A percentile compares a stretch with the other conserved stretches of the same genome.
phyloP scores from a whole-genome alignment of 176 grass and related monocot species.

The Luzula sylvatica region DNA sequence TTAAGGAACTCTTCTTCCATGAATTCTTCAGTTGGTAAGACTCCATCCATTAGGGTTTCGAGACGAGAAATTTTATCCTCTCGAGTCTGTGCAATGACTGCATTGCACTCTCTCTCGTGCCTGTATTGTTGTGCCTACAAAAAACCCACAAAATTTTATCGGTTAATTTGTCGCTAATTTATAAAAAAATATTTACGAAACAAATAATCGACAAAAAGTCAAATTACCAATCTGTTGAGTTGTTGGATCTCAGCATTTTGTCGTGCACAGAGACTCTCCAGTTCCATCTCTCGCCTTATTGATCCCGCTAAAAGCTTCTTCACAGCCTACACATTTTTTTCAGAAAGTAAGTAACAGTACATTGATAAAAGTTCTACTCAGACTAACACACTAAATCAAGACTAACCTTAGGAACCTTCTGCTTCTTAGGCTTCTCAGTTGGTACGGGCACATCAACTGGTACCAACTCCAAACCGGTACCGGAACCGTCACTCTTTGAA shows the following conservation, averaged over 20 bases:
- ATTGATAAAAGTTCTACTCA: not conserved
- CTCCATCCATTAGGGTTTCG: conserved; percentile 96
- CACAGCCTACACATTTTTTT: conserved; percentile 51
- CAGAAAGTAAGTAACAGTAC: not conserved
- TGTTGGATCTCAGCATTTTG: conserved; percentile 82
- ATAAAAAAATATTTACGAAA: conserved; percentile 5
- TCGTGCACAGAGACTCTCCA: conserved; percentile 68
- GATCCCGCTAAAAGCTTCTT: conserved; percentile 84
- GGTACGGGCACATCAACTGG: conserved; percentile 31
- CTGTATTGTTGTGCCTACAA: conserved; percentile 91
- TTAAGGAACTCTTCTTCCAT: conserved; percentile 81
- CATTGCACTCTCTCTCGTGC: conserved; percentile 93
- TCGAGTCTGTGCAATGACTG: conserved; percentile 78
- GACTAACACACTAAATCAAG: not conserved
- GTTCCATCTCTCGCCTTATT: conserved; percentile 91
- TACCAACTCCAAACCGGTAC: conserved; percentile 44
- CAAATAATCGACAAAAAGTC: conserved; percentile 12
- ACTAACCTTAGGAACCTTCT: conserved; percentile 61
- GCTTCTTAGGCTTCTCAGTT: conserved; percentile 41
- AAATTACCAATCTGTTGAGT: conserved; percentile 70
- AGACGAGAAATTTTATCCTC: conserved; percentile 96
- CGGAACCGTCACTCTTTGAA: conserved; percentile 30
- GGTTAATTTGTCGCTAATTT: not conserved
- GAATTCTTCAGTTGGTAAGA: conserved; percentile 81
- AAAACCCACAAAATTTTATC: conserved; percentile 17